These are phyloP conservation scores for Geotrichum phurueaensis DNA, from an alignment of 1,139 yeast genomes.

Conservation along the genomic window DNA sequence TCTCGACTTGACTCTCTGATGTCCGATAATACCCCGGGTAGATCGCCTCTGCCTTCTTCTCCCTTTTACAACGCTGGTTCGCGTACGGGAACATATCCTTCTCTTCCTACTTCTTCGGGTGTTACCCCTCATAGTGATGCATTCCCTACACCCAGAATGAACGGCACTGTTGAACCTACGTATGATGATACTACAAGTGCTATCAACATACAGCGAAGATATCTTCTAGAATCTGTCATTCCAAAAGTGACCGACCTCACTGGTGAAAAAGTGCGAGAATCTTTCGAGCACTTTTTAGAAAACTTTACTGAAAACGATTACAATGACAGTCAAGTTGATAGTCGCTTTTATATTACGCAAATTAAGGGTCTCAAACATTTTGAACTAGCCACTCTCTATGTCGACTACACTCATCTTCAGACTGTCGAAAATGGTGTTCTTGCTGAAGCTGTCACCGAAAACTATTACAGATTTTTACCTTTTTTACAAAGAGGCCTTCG, in stretches of 20 bases:
- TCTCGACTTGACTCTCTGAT: constrained; percentile 13
- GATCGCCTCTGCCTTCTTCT: constrained; percentile 15
- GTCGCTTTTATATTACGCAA: constrained; percentile 68
- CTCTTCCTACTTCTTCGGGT: constrained; percentile 13
- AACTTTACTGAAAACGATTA: constrained; percentile 44
- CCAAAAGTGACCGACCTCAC: constrained; percentile 87
- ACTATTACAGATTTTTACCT: constrained; percentile 88
- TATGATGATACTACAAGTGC: constrained; percentile 4
- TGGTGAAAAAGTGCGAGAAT: constrained; percentile 88
- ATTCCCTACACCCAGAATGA: constrained; percentile 5
- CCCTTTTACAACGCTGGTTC: constrained; percentile 9
- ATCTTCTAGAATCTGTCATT: constrained; percentile 36
- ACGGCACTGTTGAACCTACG: not conserved
- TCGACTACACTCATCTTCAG: constrained; percentile 76
- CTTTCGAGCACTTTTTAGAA: constrained; percentile 79
- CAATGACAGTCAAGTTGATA: constrained; percentile 37
- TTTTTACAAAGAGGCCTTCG: constrained; percentile 71
- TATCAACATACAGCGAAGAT: constrained; percentile 13
- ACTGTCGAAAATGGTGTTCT: constrained; percentile 78
- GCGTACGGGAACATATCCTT: constrained; percentile 9
- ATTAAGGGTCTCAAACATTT: constrained; percentile 72
- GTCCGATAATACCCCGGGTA: constrained; percentile 13
- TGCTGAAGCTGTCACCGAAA: constrained; percentile 84
- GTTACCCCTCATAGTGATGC: constrained; percentile 14
- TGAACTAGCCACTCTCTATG: constrained; percentile 72